phyloP scores from a whole-genome alignment of 2,329 filamentous ascomycete genomes.

The Aschersonia sp. region DNA sequence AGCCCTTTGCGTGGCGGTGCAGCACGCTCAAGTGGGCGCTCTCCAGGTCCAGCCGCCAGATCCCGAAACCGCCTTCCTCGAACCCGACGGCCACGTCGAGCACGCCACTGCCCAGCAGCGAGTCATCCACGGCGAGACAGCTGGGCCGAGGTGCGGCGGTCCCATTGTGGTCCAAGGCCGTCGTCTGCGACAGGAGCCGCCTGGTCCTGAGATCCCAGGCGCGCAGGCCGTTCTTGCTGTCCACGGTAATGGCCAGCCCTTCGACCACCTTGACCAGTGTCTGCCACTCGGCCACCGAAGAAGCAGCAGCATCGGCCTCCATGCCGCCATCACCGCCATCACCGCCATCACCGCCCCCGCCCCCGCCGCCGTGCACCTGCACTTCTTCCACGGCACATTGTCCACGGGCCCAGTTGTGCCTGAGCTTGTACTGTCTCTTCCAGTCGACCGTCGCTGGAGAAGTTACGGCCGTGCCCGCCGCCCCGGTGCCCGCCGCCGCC shows the following conservation, averaged over 20 bases:
- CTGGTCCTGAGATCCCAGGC: slow-evolving; percentile 63
- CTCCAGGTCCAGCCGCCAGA: slow-evolving; percentile 46
- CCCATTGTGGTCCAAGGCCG: slow-evolving; percentile 15
- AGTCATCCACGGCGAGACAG: slow-evolving; percentile 51
- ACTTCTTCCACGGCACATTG: slow-evolving; percentile 71
- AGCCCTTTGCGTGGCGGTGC: slow-evolving; percentile 47
- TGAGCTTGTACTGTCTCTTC: slow-evolving; percentile 77
- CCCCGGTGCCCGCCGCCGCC: slow-evolving; percentile 30
- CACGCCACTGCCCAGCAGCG: slow-evolving; percentile 22
- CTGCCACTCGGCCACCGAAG: slow-evolving; percentile 19
- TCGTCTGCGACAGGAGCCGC: slow-evolving; percentile 38
- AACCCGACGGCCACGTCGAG: slow-evolving; percentile 57
- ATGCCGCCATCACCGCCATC: neutral
- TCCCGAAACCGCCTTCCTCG: slow-evolving; percentile 51
- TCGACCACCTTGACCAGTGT: slow-evolving; percentile 68
- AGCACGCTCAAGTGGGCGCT: slow-evolving; percentile 27
- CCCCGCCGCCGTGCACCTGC: slow-evolving; percentile 27
- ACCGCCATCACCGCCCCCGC: too few species aligned
- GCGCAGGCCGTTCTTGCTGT: slow-evolving; percentile 52
- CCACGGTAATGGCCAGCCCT: slow-evolving; percentile 64
- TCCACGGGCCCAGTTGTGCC: slow-evolving; percentile 82
- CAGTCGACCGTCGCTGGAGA: slow-evolving; percentile 44
- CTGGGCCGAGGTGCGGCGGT: slow-evolving; percentile 30
- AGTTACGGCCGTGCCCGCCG: slow-evolving; percentile 9
- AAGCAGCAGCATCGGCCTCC: slow-evolving; percentile 14